Base-by-base conservation (phyloP, 352 stramenopile species). In the Globisporangium mamillatum region DNA sequence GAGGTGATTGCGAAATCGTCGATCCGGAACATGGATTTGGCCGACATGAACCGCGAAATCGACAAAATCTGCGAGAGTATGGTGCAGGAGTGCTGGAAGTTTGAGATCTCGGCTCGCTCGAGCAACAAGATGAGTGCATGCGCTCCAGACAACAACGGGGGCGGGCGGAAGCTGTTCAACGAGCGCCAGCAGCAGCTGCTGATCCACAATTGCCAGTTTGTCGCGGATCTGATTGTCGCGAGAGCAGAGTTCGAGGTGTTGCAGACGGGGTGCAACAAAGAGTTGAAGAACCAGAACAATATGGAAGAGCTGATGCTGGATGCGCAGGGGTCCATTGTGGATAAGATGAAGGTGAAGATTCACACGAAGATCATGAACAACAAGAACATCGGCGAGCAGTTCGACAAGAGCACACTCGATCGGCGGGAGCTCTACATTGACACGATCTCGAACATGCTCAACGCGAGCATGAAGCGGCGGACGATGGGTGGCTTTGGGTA, bases 291-390 rank as follows among this genome's bases (percentile, higher is more conserved):
- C 62, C 79, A 87, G 46, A 54, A 69, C 64, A 72, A 77, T 27
- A 73, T 87, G 64, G 77, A 87, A 22, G 74, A 89, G 44, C 68
- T 86, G 29, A 95, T 95, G 84, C 52, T 95, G n/a, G 70, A 88
- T 10, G 64, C 78, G 25, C 87, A 95, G 50, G 56, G 27, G 0
- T 70, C 48, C 16, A 84, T 95, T 44, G 71, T 91, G 29, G 87
- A 95, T 41, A 93, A 93, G 70, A 71, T 95, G 48, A 78, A 88
- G 32, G 68, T 80, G 1, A 92, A 93, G 54, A 83, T 95, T 48
- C 75, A 86, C 66, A 89, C 83, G 55, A 95, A 95, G 80, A 90
- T 95, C 77, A 91, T 91, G 80, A 91, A 95, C 67, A 95, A 95
- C 79, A 95, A 95, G 68, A 93, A 95, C 72, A 93, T 90, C 38